Conservation (phyloP, 2,329 filamentous ascomycete genomes). For the Alternaria triticimaculans region DNA sequence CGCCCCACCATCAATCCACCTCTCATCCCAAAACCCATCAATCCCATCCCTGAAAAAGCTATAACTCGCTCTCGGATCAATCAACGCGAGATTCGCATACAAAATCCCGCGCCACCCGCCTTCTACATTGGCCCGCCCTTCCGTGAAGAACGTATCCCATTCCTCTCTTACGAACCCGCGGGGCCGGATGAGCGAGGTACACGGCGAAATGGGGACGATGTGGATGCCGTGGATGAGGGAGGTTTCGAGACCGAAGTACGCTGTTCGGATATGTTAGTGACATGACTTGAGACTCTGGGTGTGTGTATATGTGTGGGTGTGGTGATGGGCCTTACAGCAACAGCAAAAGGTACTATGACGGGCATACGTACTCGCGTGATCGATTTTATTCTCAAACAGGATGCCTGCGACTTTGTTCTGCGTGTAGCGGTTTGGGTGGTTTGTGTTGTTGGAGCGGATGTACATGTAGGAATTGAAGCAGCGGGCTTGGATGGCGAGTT, state of each 20-base stretch:
- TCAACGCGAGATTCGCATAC: slow-evolving; percentile 79
- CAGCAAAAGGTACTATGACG: slow-evolving; percentile 61
- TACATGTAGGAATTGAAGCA: slow-evolving; percentile 83
- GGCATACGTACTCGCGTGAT: slow-evolving; percentile 82
- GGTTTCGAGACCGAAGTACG: slow-evolving; percentile 73
- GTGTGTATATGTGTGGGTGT: background rate
- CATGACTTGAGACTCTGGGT: too few species aligned
- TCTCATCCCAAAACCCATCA: slow-evolving; percentile 64
- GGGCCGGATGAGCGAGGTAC: slow-evolving; percentile 70
- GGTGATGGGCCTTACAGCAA: background rate
- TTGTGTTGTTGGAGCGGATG: slow-evolving; percentile 71
- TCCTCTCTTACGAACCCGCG: slow-evolving; percentile 75
- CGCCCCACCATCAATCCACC: slow-evolving; percentile 81
- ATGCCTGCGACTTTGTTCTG: slow-evolving; percentile 75
- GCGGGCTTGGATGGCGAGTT: slow-evolving; percentile 79
- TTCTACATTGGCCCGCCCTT: slow-evolving; percentile 61
- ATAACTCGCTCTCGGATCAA: slow-evolving; percentile 74
- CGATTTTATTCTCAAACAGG: slow-evolving; percentile 92
- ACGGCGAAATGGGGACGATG: slow-evolving; percentile 78
- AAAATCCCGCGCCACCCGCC: slow-evolving; percentile 84
- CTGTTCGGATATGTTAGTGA: slow-evolving; percentile 4
- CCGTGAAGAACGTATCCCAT: slow-evolving; percentile 71
- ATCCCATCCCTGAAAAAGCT: slow-evolving; percentile 72
- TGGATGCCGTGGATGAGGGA: slow-evolving; percentile 81
- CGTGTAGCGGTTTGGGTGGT: slow-evolving; percentile 78